phyloP scores from a whole-genome alignment of 441 rosid species.

The Adansonia gregorii region DNA sequence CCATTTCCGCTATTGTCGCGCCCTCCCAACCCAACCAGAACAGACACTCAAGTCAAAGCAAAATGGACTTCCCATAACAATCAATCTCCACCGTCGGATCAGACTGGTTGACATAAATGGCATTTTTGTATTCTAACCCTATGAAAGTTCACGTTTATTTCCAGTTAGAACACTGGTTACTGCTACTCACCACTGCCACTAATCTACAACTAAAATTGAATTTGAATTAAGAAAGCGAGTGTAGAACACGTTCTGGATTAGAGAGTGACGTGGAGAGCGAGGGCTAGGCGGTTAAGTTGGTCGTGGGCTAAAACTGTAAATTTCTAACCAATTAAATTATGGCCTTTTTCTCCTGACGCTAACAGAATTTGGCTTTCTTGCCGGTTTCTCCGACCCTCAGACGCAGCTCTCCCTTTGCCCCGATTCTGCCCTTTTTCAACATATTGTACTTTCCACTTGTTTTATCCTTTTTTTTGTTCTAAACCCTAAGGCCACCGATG shows the following conservation, averaged over 20 bases:
- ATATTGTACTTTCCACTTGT: not conserved
- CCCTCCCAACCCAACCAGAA: too few relatives aligned
- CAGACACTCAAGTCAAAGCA: not conserved
- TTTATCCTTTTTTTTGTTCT: not conserved
- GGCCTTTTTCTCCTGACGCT: not conserved
- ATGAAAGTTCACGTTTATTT: not conserved
- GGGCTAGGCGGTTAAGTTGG: not conserved
- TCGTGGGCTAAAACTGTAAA: constrained; percentile 17
- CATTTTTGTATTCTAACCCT: too few relatives aligned
- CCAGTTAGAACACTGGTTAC: not conserved
- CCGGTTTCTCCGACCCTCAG: constrained; percentile 31
- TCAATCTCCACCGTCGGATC: not conserved
- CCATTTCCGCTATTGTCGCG: not conserved
- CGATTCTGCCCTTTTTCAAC: constrained; percentile 1
- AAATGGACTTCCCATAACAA: not conserved
- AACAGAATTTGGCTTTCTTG: constrained; percentile 8
- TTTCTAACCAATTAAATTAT: not conserved
- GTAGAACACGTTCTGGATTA: not conserved
- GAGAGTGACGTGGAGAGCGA: not conserved
- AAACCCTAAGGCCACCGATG: constrained; percentile 40
- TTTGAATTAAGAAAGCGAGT: not conserved
- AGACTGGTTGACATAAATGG: too few relatives aligned
- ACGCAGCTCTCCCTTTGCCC: constrained; percentile 32
- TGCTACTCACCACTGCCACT: not conserved
- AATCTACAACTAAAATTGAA: not conserved